Conservation (phyloP, 2,329 filamentous ascomycete genomes). For the Cytospora piceae region DNA sequence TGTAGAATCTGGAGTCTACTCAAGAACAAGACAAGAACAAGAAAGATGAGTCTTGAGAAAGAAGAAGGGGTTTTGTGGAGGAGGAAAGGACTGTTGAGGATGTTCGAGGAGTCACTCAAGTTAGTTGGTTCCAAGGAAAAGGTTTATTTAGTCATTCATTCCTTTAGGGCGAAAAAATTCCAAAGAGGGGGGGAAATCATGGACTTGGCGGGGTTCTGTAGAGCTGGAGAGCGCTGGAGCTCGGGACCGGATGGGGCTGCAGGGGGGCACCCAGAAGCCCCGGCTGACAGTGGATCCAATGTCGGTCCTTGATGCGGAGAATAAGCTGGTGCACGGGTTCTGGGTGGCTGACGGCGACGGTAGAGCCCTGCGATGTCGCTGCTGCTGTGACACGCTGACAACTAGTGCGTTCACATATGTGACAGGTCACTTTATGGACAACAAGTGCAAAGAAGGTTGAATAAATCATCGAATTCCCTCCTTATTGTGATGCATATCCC, state of each 20-base stretch:
- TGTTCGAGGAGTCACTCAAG: conserved; percentile 2
- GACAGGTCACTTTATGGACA: background rate
- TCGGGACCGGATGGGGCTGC: conserved; percentile 22
- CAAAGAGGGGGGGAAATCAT: conserved; percentile 16
- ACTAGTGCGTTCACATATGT: background rate
- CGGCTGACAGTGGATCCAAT: conserved; percentile 15
- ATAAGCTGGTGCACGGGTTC: background rate
- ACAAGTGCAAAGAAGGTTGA: background rate
- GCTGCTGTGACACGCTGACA: background rate
- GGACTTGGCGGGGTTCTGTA: conserved; percentile 23
- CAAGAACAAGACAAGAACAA: background rate
- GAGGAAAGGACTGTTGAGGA: background rate
- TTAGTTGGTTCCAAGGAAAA: background rate
- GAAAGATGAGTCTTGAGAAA: background rate
- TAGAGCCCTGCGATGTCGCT: background rate
- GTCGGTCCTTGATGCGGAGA: conserved; percentile 3
- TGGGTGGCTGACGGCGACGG: background rate
- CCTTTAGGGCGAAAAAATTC: conserved; percentile 26
- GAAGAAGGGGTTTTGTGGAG: background rate
- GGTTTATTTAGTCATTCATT: conserved; percentile 1
- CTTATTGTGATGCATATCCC: conserved; percentile 20
- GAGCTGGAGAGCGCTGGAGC: conserved; percentile 21
- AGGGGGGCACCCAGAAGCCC: conserved; percentile 14
- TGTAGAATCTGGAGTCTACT: background rate
- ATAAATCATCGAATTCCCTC: conserved; percentile 2